These are phyloP conservation scores for Suaeda aralocaspica DNA, from an alignment of 148 eudicot species.

Conservation along the genomic window DNA sequence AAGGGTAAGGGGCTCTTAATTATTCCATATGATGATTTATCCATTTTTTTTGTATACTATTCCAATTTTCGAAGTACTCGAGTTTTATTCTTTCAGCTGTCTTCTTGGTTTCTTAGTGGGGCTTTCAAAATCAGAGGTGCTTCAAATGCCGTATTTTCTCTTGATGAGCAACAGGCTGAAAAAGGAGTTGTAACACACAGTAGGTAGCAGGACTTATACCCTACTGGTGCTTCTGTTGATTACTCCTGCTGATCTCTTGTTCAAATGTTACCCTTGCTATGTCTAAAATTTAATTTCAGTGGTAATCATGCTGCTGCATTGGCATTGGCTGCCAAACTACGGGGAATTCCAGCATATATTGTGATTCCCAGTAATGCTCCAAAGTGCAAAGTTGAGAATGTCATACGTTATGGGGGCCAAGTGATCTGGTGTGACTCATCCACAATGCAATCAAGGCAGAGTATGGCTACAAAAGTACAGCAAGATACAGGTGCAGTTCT, in stretches of 20 bases:
- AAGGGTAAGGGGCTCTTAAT: conserved; percentile 55
- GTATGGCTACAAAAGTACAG: conserved; percentile 55
- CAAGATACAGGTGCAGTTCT: conserved; percentile 85
- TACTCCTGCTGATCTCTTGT: conserved; percentile 1
- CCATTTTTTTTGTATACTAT: background rate
- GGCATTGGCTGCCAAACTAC: conserved; percentile 82
- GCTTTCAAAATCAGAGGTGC: conserved; percentile 97
- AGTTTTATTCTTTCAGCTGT: background rate
- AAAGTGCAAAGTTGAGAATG: conserved; percentile 93
- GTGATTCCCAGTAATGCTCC: conserved; percentile 89
- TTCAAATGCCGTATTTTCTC: conserved; percentile 86
- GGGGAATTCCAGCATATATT: conserved; percentile 87
- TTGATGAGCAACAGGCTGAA: conserved; percentile 62
- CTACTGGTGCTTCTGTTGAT: background rate
- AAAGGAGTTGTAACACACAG: conserved; percentile 98
- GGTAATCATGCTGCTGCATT: conserved; percentile 98
- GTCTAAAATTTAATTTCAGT: conserved; percentile 32
- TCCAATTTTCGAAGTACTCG: background rate
- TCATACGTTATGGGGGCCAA: conserved; percentile 80
- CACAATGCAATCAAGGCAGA: conserved; percentile 69
- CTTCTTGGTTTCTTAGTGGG: conserved; percentile 43
- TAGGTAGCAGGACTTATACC: conserved; percentile 44
- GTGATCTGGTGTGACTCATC: conserved; percentile 87
- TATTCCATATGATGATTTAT: background rate
- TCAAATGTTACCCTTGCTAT: background rate